phyloP scores from a whole-genome alignment of 257 asterid species.

The Cordia subcordata region DNA sequence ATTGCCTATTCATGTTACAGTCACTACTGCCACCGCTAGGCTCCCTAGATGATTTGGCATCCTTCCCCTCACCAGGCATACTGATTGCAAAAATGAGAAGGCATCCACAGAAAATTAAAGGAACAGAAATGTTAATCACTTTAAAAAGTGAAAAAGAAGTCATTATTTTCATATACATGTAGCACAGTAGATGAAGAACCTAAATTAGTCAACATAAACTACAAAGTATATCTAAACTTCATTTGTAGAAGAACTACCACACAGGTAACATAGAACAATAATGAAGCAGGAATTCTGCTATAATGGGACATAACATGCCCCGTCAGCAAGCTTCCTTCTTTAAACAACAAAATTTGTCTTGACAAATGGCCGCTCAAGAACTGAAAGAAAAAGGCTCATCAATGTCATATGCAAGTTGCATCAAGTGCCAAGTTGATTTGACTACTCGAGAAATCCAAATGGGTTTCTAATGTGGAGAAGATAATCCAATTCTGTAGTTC shows the following conservation, averaged over 20 bases:
- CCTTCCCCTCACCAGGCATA: constrained; percentile 31
- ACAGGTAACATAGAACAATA: no score
- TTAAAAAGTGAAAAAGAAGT: constrained; percentile 1
- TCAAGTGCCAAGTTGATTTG: constrained; percentile 11
- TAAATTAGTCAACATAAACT: no score
- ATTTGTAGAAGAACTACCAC: no score
- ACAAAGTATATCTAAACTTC: no score
- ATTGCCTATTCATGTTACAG: constrained; percentile 30
- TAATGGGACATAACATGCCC: no score
- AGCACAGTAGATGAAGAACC: no score
- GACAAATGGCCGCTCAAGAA: not conserved
- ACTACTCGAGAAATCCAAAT: constrained; percentile 7
- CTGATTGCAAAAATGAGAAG: constrained; percentile 11
- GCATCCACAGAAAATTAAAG: not conserved
- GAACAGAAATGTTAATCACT: no score
- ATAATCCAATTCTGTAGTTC: constrained; percentile 3
- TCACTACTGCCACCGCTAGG: constrained; percentile 40
- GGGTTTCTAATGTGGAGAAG: constrained; percentile 6
- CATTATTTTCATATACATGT: not conserved
- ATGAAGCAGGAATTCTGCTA: no score
- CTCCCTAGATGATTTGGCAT: constrained; percentile 41
- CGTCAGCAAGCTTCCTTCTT: constrained; percentile 4
- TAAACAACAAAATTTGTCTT: not conserved
- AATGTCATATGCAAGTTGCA: constrained; percentile 11
- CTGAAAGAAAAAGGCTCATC: constrained; percentile 7